Evolutionary conservation across 768 basidiomycete species (phyloP).

Genomic region (Lactarius tabidus): DNA sequence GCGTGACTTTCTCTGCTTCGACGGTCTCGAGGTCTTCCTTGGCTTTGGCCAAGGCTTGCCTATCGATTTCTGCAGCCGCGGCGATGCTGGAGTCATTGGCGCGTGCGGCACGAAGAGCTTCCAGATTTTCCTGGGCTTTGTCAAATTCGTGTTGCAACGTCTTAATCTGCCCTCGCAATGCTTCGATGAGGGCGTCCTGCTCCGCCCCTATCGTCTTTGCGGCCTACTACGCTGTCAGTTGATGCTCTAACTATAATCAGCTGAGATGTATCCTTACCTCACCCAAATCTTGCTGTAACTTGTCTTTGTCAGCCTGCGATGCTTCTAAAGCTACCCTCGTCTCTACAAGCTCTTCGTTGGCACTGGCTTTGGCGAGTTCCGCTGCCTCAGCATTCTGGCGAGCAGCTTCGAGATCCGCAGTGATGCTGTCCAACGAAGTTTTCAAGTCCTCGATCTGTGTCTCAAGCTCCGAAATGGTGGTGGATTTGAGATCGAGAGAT

Average conservation of each 20-base stretch:
- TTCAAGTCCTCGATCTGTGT: constrained; percentile 47
- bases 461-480: constrained; percentile 50
- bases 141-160: constrained; percentile 48
- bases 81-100: constrained; percentile 42
- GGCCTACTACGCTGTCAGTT: constrained; percentile 39
- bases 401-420: constrained; percentile 49
- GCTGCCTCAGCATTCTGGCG: constrained; percentile 41
- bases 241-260: not conserved
- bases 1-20: constrained; percentile 45
- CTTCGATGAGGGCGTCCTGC: constrained; percentile 46
- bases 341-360: constrained; percentile 47
- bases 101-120: constrained; percentile 45
- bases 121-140: constrained; percentile 50
- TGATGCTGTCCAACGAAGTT: constrained; percentile 44
- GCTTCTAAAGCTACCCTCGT: constrained; percentile 40
- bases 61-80: constrained; percentile 54
- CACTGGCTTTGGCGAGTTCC: constrained; percentile 44
- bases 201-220: constrained; percentile 39
- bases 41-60: constrained; percentile 58
- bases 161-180: constrained; percentile 48
- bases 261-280: constrained; percentile 46
- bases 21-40: constrained; percentile 57
- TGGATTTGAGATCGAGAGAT: constrained; percentile 50
- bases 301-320: constrained; percentile 31
- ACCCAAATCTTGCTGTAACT: constrained; percentile 42